phyloP scores from a whole-genome alignment of 2,329 filamentous ascomycete genomes.

The Beauveria rudraprayagi region DNA sequence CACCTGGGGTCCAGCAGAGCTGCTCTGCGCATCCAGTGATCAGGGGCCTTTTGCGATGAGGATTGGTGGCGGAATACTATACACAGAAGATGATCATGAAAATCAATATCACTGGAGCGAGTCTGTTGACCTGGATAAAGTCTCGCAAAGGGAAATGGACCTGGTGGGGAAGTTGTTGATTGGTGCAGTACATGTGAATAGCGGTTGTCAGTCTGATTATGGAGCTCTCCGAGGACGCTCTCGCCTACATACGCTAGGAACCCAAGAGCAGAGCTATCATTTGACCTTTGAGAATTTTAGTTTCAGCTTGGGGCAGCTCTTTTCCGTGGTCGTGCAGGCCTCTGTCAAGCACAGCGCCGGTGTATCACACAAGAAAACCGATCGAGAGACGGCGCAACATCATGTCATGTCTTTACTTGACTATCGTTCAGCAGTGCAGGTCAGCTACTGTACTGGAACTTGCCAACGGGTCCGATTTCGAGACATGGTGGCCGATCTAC shows the following conservation, averaged over 20 bases:
- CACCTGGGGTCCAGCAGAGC: background rate
- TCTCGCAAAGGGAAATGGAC: background rate
- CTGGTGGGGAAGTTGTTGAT: background rate
- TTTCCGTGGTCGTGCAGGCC: background rate
- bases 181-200: background rate
- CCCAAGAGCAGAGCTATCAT: background rate
- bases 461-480: background rate
- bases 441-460: background rate
- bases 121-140: background rate
- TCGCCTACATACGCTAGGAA: background rate
- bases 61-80: background rate
- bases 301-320: background rate
- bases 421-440: background rate
- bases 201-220: background rate
- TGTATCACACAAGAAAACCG: background rate
- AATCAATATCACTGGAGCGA: background rate
- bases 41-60: background rate
- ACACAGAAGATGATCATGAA: background rate
- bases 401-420: background rate
- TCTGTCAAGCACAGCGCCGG: background rate
- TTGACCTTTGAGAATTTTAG: background rate
- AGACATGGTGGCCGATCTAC: background rate
- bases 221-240: background rate
- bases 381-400: background rate
- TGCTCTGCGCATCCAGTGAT: background rate